Percentiles rank a stretch among this genome's conserved stretches.
Conservation (phyloP, 2,329 filamentous ascomycete genomes). For the Aspergillus ustus region DNA sequence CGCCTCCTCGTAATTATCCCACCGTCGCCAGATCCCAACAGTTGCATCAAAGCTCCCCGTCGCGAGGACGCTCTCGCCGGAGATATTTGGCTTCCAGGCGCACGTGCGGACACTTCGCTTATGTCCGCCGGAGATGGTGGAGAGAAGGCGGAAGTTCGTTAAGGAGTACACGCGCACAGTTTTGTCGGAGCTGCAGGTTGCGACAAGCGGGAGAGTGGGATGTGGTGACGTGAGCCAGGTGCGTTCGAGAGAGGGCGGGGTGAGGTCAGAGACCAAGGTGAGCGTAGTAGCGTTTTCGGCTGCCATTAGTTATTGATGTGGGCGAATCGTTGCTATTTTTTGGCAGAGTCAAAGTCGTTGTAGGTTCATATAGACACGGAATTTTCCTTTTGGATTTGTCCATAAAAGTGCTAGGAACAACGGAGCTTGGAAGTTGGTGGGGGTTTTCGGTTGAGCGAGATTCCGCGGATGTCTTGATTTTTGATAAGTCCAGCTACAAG, state of each 20-base stretch:
- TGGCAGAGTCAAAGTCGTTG: neutral
- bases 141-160: conserved; percentile 76
- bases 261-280: conserved; percentile 45
- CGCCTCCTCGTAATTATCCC: conserved; percentile 50
- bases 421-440: neutral
- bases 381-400: neutral
- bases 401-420: too few relatives aligned
- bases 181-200: conserved; percentile 85
- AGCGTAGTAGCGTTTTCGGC: conserved; percentile 1
- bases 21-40: conserved; percentile 79
- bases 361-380: neutral
- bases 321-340: neutral
- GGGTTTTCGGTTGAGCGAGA: neutral
- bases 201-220: conserved; percentile 82
- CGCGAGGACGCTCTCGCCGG: conserved; percentile 75
- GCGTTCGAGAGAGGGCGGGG: conserved; percentile 61
- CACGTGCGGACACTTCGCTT: conserved; percentile 84
- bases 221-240: conserved; percentile 88
- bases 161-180: conserved; percentile 89
- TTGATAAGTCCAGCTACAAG: neutral
- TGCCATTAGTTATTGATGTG: conserved; percentile 1
- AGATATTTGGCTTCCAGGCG: conserved; percentile 80
- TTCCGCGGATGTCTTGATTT: neutral
- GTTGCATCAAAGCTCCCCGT: conserved; percentile 94
- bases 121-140: conserved; percentile 82